Percentiles rank a stretch among this genome's conserved stretches.
These are phyloP conservation scores for Fusarium setosum DNA, from an alignment of 2,329 filamentous ascomycete species.

Conservation along the genomic window DNA sequence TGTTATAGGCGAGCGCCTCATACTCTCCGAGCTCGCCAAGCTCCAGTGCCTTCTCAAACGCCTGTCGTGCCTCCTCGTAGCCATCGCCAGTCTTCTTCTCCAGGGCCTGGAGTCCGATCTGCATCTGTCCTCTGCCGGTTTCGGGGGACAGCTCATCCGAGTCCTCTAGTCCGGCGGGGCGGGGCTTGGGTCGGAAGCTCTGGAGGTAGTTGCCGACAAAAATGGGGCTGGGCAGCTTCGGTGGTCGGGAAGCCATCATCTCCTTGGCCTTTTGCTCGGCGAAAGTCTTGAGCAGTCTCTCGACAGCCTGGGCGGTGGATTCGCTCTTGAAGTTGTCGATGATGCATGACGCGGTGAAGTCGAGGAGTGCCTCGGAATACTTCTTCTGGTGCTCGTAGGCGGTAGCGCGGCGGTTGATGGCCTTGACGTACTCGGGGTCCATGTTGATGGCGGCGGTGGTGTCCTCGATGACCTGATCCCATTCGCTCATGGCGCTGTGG, in stretches of 20 bases:
- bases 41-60: constrained; percentile 90
- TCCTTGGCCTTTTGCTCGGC: constrained; percentile 93
- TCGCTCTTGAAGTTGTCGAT: constrained; percentile 98
- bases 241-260: constrained; percentile 85
- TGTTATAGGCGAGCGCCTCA: constrained; percentile 94
- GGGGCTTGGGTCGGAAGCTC: constrained; percentile 88
- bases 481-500: constrained; percentile 92
- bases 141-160: constrained; percentile 80
- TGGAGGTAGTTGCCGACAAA: constrained; percentile 99
- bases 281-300: constrained; percentile 95
- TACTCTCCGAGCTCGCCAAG: constrained; percentile 82
- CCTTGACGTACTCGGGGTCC: constrained; percentile 97
- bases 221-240: constrained; percentile 92
- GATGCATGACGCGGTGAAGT: constrained; percentile 99
- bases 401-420: constrained; percentile 93
- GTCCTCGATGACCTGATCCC: constrained; percentile 97
- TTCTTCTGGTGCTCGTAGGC: constrained; percentile 94
- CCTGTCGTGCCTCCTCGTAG: constrained; percentile 86
- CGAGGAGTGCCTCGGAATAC: constrained; percentile 93
- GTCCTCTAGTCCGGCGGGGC: constrained; percentile 86
- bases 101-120: constrained; percentile 84
- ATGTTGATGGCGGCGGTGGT: constrained; percentile 94
- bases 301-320: constrained; percentile 86
- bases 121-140: constrained; percentile 86
- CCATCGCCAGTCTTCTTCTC: constrained; percentile 89